Percentiles rank a stretch among this genome's conserved stretches.
phyloP scores from a whole-genome alignment of 352 stramenopile species.

The Peronospora tabacina region DNA sequence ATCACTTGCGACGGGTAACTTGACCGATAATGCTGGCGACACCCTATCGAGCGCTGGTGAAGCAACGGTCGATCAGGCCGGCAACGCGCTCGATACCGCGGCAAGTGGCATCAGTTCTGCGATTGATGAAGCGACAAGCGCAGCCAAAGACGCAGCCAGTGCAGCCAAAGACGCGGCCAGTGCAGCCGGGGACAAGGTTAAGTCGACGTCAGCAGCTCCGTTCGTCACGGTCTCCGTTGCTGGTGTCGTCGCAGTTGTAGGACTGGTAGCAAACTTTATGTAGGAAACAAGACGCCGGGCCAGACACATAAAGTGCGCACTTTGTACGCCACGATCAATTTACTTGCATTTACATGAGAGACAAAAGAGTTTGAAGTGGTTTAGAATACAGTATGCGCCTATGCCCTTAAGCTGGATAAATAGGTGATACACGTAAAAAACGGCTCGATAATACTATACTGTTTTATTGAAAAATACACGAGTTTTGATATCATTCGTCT shows the following conservation, averaged over 20 bases:
- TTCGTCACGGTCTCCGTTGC: slow-evolving; percentile 12
- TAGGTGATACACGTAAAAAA: too few species aligned
- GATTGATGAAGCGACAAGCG: slow-evolving; percentile 13
- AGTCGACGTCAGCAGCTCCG: slow-evolving; percentile 7
- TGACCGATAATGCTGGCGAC: slow-evolving; percentile 11
- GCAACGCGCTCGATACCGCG: slow-evolving; percentile 11
- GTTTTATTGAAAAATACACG: too few species aligned
- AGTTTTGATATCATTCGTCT: too few species aligned
- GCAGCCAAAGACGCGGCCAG: slow-evolving; percentile 10
- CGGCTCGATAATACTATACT: too few species aligned
- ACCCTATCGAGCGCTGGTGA: slow-evolving; percentile 12
- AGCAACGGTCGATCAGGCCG: slow-evolving; percentile 1
- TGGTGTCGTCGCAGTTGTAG: slow-evolving; percentile 2
- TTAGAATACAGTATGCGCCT: too few species aligned
- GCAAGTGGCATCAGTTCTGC: slow-evolving; percentile 8
- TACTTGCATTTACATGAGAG: too few species aligned
- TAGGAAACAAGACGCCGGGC: slow-evolving; percentile 5
- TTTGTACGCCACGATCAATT: too few species aligned
- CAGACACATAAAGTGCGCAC: background rate
- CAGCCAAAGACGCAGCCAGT: slow-evolving; percentile 14
- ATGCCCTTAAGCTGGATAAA: too few species aligned
- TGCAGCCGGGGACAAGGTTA: slow-evolving; percentile 7
- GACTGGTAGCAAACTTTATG: slow-evolving; percentile 17
- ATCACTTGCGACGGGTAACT: slow-evolving; percentile 16
- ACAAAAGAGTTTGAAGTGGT: too few species aligned